phyloP scores from a whole-genome alignment of 2,329 filamentous ascomycete species.

The Monilinia fructicola region DNA sequence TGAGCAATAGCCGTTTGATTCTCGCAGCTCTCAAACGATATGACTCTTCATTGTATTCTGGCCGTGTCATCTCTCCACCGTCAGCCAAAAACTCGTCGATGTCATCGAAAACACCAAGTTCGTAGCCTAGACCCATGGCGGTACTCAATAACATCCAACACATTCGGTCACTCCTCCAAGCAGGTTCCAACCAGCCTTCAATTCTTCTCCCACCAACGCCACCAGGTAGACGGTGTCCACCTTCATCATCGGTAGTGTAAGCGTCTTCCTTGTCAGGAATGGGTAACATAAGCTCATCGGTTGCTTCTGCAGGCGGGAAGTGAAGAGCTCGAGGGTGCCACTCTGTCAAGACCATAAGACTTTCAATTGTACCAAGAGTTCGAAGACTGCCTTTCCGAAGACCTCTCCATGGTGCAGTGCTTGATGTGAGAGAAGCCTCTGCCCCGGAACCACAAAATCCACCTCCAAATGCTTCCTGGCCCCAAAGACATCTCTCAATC shows the following conservation, averaged over 20 bases:
- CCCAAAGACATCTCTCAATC: conserved; percentile 94
- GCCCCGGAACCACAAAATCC: conserved; percentile 76
- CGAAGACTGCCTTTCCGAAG: conserved; percentile 76
- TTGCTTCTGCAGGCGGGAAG: conserved; percentile 80
- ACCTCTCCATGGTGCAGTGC: conserved; percentile 68
- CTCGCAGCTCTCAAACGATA: conserved; percentile 77
- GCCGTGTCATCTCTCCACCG: conserved; percentile 57
- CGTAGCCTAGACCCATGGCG: conserved; percentile 84
- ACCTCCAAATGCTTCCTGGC: conserved; percentile 91
- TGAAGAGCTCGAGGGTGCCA: conserved; percentile 96
- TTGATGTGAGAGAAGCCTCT: conserved; percentile 59
- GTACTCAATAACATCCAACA: conserved; percentile 97
- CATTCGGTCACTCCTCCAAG: conserved; percentile 92
- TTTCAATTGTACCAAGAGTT: conserved; percentile 91
- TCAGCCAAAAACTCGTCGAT: conserved; percentile 69
- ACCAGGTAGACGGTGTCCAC: conserved; percentile 45
- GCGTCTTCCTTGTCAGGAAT: conserved; percentile 51
- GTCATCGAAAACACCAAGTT: conserved; percentile 92
- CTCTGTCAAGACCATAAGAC: conserved; percentile 88
- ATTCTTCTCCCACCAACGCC: conserved; percentile 81
- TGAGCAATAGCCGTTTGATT: conserved; percentile 80
- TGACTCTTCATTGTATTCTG: conserved; percentile 70
- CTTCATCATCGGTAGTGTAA: conserved; percentile 47
- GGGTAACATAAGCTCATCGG: conserved; percentile 66
- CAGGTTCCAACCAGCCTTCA: conserved; percentile 94